Base-by-base conservation (phyloP, 192 early-diverging fungal species). In the Dispira parvispora region DNA sequence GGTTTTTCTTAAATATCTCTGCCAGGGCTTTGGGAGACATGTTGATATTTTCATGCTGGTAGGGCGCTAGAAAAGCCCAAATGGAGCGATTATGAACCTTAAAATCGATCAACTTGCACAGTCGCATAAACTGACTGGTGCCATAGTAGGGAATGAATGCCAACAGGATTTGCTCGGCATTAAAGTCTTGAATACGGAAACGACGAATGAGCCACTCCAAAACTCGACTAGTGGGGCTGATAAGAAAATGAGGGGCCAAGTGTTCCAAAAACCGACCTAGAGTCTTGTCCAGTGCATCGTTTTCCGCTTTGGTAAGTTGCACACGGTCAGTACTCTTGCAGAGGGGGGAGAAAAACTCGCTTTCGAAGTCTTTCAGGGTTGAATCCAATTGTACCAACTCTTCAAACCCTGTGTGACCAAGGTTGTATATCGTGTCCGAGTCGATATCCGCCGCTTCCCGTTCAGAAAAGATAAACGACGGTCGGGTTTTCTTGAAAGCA, bases 141-240 rank as follows among this genome's bases (percentile, higher is more conserved):
- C 96, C 93, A 63, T 98, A 92, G 73, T 90, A 98, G 27, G 96
- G 96, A 56, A 98, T 67, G 32, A 96, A 77, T 43, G 83, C 83
- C 20, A 73, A 80, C 26, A 98, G 47, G 5, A 95, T 64, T 8
- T 77, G 77, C 44, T 89, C 84, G 25, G 90, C 73, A 67, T 96
- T 98, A 72, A 86, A 83, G 66, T 91, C 88, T 63, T 98, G 73
- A 65, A 98, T 88, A 47, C 83, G 72, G 74, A 80, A 84, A 55
- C 90, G 80, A 42, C 92, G 81, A 16, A 96, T 73, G 43, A 98
- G 78, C 89, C 92, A 98, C 69, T 98, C 95, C 18, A 96, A 67
- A 0, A 84, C 86, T 68, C 94, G 94, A 63, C 88, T 84, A 0
- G 90, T 75, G n/a, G 87, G 81, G 62, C 84, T 81, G n/a, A 87